phyloP scores from a whole-genome alignment of 768 basidiomycete genomes.

The Termitomyces sp. region DNA sequence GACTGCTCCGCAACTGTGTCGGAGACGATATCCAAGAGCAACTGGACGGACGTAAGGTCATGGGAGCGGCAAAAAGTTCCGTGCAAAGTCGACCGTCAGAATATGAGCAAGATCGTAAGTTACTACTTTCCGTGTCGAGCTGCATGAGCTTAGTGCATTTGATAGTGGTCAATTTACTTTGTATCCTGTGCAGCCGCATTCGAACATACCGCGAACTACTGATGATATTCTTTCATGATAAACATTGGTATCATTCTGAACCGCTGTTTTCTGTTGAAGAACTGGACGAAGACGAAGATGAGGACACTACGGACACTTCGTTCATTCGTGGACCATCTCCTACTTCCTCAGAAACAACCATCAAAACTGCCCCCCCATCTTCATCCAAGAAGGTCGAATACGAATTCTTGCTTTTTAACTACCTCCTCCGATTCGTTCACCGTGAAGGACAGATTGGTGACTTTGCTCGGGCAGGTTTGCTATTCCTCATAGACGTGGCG shows the following conservation, averaged over 20 bases:
- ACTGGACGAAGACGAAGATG: constrained; percentile 64
- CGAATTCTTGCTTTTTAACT: constrained; percentile 94
- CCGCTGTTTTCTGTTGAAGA: constrained; percentile 75
- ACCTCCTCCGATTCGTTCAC: constrained; percentile 92
- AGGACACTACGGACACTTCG: constrained; percentile 35
- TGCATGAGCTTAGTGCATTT: constrained; percentile 8
- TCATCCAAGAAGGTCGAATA: constrained; percentile 71
- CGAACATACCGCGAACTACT: constrained; percentile 84
- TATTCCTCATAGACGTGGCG: constrained; percentile 95
- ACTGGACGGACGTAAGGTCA: constrained; percentile 71
- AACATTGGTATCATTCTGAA: constrained; percentile 79
- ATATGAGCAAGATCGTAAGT: constrained; percentile 84
- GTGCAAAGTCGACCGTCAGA: constrained; percentile 75
- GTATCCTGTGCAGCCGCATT: constrained; percentile 90
- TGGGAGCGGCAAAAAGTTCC: constrained; percentile 82
- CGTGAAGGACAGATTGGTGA: constrained; percentile 93
- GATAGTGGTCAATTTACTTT: constrained; percentile 86
- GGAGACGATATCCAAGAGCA: constrained; percentile 92
- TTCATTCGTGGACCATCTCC: constrained; percentile 47
- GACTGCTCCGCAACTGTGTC: constrained; percentile 81
- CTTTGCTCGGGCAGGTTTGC: constrained; percentile 84
- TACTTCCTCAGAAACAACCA: constrained; percentile 55
- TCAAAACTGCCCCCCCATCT: constrained; percentile 45
- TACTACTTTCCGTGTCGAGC: not conserved
- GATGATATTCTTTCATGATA: constrained; percentile 97